These are phyloP conservation scores for Phragmites australis DNA, from an alignment of 176 grass and related monocot species.

Conservation along the genomic window DNA sequence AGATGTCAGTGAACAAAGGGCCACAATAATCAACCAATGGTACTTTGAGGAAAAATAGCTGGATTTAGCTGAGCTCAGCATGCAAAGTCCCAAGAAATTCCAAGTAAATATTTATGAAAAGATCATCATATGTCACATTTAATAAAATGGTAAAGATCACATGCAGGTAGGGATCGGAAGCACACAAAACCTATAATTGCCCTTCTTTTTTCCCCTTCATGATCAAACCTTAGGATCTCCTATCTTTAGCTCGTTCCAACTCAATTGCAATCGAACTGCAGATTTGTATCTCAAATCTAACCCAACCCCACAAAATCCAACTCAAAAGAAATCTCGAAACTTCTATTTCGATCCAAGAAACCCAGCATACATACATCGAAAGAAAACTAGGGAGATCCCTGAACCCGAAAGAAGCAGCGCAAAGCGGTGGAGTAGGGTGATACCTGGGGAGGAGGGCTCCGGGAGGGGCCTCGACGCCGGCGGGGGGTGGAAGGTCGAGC, in stretches of 20 bases:
- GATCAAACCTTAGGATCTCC: neutral
- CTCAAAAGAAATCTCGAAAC: neutral
- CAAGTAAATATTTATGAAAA: neutral
- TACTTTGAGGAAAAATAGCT: neutral
- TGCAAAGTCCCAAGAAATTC: neutral
- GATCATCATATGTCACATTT: neutral
- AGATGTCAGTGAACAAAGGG: neutral
- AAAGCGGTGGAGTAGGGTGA: neutral
- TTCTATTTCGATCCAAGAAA: neutral
- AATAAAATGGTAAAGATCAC: neutral
- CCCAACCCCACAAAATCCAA: conserved; percentile 26
- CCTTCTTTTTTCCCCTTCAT: neutral
- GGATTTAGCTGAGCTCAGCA: neutral
- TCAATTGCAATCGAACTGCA: neutral
- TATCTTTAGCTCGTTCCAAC: neutral
- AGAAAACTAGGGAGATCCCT: neutral
- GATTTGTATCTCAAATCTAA: neutral
- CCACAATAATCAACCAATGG: conserved; percentile 2
- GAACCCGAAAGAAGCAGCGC: conserved; percentile 7
- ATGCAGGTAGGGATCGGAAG: neutral
- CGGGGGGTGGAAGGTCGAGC: neutral
- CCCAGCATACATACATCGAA: neutral
- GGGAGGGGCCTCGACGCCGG: conserved; percentile 25
- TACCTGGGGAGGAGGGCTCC: conserved; percentile 36
- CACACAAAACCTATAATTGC: neutral